These are phyloP conservation scores for Candida buenavistaensis DNA, from an alignment of 1,139 yeast species.

Conservation along the genomic window DNA sequence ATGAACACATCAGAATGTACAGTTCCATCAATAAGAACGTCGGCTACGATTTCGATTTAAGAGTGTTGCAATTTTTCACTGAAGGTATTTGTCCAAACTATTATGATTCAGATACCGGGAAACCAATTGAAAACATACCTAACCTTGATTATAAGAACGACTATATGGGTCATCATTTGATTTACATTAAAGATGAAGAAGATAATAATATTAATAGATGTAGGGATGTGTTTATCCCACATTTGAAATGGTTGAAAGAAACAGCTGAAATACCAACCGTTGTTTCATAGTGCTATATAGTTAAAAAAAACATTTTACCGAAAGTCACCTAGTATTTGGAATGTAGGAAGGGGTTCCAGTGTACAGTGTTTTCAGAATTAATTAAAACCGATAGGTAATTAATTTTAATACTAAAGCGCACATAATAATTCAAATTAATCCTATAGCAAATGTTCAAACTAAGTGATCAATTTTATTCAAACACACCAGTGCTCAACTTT, in stretches of 20 bases:
- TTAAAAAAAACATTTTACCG: too few species aligned
- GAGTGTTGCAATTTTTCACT: slow-evolving; percentile 37
- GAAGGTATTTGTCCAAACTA: slow-evolving; percentile 41
- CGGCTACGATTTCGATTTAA: slow-evolving; percentile 55
- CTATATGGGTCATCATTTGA: slow-evolving; percentile 37
- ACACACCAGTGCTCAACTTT: too few species aligned
- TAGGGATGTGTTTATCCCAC: slow-evolving; percentile 38
- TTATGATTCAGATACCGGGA: slow-evolving; percentile 27
- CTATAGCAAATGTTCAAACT: too few species aligned
- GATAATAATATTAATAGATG: slow-evolving; percentile 32
- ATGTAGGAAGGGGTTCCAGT: too few species aligned
- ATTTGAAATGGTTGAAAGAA: slow-evolving; percentile 38
- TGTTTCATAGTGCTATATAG: slow-evolving; percentile 3
- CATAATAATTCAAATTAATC: too few species aligned
- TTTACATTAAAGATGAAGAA: slow-evolving; percentile 26
- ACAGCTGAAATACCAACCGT: slow-evolving; percentile 16
- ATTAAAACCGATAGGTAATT: too few species aligned
- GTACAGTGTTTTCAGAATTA: too few species aligned
- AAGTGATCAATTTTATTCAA: too few species aligned
- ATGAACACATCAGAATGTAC: slow-evolving; percentile 50
- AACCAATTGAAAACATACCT: slow-evolving; percentile 26
- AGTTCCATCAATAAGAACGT: slow-evolving; percentile 38
- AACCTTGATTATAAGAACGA: slow-evolving; percentile 20
- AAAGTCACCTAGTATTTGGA: too few species aligned
- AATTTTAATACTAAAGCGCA: too few species aligned